Percentiles rank a stretch among this genome's conserved stretches.
Conservation (phyloP, 2,329 filamentous ascomycete genomes). For the Tetracladium maxilliforme region DNA sequence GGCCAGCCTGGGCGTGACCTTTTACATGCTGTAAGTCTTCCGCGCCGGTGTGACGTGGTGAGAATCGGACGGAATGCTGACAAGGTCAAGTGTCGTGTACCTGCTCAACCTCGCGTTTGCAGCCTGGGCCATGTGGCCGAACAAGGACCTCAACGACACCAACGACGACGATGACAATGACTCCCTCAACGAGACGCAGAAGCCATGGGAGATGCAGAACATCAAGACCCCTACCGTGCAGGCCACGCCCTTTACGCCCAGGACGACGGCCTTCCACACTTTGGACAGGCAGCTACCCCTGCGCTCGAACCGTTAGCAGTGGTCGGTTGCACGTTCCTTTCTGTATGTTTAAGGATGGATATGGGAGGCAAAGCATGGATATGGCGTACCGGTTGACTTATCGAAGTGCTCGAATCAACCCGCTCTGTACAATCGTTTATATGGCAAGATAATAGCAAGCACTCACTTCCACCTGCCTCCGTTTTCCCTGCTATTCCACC, state of each 20-base stretch:
- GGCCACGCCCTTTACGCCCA: slow-evolving; percentile 41
- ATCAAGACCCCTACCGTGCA: slow-evolving; percentile 22
- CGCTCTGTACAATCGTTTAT: too few relatives aligned
- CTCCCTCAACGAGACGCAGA: slow-evolving; percentile 23
- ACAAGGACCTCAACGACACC: slow-evolving; percentile 32
- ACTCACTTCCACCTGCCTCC: too few relatives aligned
- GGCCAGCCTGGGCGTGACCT: slow-evolving; percentile 45
- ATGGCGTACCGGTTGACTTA: too few relatives aligned
- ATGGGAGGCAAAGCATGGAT: too few relatives aligned
- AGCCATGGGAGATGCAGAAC: slow-evolving; percentile 42
- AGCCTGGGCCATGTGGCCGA: slow-evolving; percentile 42
- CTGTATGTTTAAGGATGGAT: too few relatives aligned
- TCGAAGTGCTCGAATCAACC: too few relatives aligned
- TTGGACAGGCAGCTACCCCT: slow-evolving; percentile 43
- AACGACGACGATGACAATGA: slow-evolving; percentile 23
- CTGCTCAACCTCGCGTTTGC: slow-evolving; percentile 41
- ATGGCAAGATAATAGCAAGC: too few relatives aligned
- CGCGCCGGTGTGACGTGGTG: slow-evolving; percentile 2
- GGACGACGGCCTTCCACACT: slow-evolving; percentile 53
- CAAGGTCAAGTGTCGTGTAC: slow-evolving; percentile 37
- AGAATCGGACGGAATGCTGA: slow-evolving; percentile 3
- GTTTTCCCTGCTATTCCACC: too few relatives aligned
- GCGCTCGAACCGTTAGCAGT: too few relatives aligned
- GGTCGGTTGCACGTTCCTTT: too few relatives aligned
- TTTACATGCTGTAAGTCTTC: slow-evolving; percentile 51